Base-by-base conservation (phyloP, 208 protist genomes). In the Strigomonas culicis region DNA sequence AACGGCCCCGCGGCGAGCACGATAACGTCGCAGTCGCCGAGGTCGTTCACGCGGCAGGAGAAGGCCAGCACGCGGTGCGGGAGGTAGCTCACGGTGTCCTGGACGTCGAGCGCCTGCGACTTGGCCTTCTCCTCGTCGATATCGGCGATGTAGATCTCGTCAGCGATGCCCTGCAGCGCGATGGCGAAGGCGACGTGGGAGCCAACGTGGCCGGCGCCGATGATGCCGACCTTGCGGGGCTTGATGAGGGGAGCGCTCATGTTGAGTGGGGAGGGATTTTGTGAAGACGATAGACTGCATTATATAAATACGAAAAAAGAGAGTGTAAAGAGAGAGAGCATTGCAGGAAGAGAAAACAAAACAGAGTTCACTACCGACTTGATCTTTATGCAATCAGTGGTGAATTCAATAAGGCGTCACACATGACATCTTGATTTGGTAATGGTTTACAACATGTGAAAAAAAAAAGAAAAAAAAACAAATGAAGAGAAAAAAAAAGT, bases 151-250 rank as follows among this genome's bases (percentile, higher is more conserved):
- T 68, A 75, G 25, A 79, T 68, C 63, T 76, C 79, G 34, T 77
- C 79, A 0, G 66, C 62, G 31, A 80, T 70, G 49, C 74, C 70
- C 15, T 75, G 71, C 19, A 73, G 68, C 39, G 70, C 74, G 43
- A 84, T 51, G 31, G 72, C 55, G 65, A 77, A 84, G 47, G 67
- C 74, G 46, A 84, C 66, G 52, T 80, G 78, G 22, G 72, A 76
- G 59, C 66, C 74, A 30, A 79, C 74, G 61, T 84, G 74, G 36
- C 74, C 78, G 46, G 57, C 65, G 52, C 70, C 70, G 53, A 84
- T 80, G 34, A 80, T 68, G 53, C 70, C 78, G 24, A 77, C 70
- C 13, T 69, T 61, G 27, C 74, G 78, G 15, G 73, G 73, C 30
- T 79, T 66, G 30, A 66, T 66, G 55, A 68, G 8, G 24, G 60